Evolutionary conservation across 1,284 basidiomycete genomes (phyloP), one percentile per base, ranked within the genome.

Genomic region (Boletus semigastroideus): DNA sequence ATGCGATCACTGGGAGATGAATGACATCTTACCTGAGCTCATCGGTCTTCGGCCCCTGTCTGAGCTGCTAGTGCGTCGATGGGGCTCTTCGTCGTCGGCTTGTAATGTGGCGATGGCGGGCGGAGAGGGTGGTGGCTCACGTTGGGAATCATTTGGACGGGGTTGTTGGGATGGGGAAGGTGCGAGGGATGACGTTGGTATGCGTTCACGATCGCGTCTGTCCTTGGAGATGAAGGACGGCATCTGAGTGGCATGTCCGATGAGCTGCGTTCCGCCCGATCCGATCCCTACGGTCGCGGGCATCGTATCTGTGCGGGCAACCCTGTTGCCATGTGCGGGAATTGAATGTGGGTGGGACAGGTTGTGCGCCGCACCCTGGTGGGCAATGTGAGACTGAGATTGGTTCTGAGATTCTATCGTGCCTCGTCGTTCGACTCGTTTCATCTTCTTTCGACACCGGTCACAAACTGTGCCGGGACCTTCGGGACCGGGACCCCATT

Each of bases 381-480:
- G 57, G 44, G 8, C 39, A 5, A 61, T 45, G 52, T 58, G 57
- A 20, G 59, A 17, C 28, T 67, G 59, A 9, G 50, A 55, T n/a
- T 61, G 57, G 12, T 61, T 59, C 43, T 68, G 63, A 33, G 59
- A 59, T 46, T 68, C 53, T 2, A 87, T 65, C 16, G 86, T 88
- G 7, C 86, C 86, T 11, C 87, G 75, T 16, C 86, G 75, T 66
- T 90, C 89, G 39, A 89, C 84, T 2, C 88, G 81, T 71, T 90
- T 90, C 88, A 90, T 90, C 70, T 91, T 90, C 71, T 91, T 91
- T 48, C 88, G 78, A 69, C 88, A 90, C 78, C 87, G 73, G 74
- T 91, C 89, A 63, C 89, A 91, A 0, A 91, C 89, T 0, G 88
- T 91, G 20, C 89, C 89, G 40, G 87, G 87, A 0, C 89, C 88